Percentiles rank a stretch among this genome's conserved stretches.
Evolutionary conservation across 2,329 filamentous ascomycete species (phyloP).

Genomic region (Hypoxylon sp.): DNA sequence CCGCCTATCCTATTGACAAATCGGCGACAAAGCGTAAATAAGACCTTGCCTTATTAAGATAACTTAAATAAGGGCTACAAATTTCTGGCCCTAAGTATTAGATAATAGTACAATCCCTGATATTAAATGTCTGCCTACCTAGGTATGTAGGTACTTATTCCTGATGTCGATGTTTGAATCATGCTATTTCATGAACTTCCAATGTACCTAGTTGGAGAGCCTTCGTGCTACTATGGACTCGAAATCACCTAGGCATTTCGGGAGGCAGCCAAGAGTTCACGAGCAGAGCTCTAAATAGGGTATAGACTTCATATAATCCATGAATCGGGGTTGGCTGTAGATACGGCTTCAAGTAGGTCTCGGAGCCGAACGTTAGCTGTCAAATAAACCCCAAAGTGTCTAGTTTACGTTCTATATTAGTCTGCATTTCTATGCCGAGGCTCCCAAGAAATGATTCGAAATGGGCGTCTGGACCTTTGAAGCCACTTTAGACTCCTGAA

Average conservation of each 20-base stretch:
- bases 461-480: constrained; percentile 13
- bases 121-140: background rate
- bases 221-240: background rate
- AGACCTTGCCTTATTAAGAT: constrained; percentile 14
- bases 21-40: background rate
- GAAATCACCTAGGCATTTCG: constrained; percentile 5
- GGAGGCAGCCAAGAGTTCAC: constrained; percentile 6
- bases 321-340: constrained; percentile 29
- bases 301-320: constrained; percentile 13
- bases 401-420: constrained; percentile 29
- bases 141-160: background rate
- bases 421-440: constrained; percentile 17
- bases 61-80: constrained; percentile 14
- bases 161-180: constrained; percentile 7
- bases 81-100: background rate
- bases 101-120: background rate
- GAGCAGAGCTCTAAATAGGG: constrained; percentile 20
- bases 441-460: background rate
- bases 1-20: background rate
- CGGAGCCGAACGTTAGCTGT: constrained; percentile 26
- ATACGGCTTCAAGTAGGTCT: constrained; percentile 14
- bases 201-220: background rate
- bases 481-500: constrained; percentile 24
- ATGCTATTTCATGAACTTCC: background rate
- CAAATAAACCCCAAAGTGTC: constrained; percentile 18